Evolutionary conservation across 495 filamentous ascomycete genomes (phyloP).

Genomic region (Articulospora tetracladia): DNA sequence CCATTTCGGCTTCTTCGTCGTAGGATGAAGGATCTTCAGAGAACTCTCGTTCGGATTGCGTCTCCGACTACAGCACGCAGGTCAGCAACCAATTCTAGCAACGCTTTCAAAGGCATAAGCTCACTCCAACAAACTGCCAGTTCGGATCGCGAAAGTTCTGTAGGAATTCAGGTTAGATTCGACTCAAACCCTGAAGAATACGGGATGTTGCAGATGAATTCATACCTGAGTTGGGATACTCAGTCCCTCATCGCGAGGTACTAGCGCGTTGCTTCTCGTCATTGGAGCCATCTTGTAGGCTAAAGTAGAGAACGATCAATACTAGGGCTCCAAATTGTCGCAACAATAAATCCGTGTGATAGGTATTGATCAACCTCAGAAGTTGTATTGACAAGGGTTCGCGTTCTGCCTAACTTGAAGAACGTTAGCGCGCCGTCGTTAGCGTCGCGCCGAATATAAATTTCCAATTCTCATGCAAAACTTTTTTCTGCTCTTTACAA

Average conservation of each 20-base stretch:
- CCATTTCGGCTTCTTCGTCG: slow-evolving; percentile 22
- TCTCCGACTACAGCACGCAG: slow-evolving; percentile 8
- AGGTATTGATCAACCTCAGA: neutral
- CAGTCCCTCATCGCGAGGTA: slow-evolving; percentile 5
- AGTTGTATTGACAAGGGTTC: neutral
- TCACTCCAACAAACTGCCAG: slow-evolving; percentile 24
- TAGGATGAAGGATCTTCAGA: slow-evolving; percentile 26
- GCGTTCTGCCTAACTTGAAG: neutral
- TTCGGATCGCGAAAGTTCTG: slow-evolving; percentile 24
- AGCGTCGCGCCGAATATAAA: neutral
- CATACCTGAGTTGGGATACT: neutral
- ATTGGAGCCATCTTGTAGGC: slow-evolving; percentile 22
- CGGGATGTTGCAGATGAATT: neutral
- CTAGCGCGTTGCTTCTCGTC: slow-evolving; percentile 17
- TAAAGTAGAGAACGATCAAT: neutral
- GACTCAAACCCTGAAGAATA: neutral
- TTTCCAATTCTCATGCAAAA: neutral
- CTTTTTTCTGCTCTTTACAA: neutral
- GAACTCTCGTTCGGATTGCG: slow-evolving; percentile 18
- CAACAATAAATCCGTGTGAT: neutral
- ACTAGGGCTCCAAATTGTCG: neutral
- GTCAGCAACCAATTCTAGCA: neutral
- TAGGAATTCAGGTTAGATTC: slow-evolving; percentile 4
- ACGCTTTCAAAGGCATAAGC: neutral
- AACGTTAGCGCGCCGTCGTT: neutral